These are phyloP conservation scores for Plantago elongata DNA, from an alignment of 257 asterid species.

Conservation along the genomic window DNA sequence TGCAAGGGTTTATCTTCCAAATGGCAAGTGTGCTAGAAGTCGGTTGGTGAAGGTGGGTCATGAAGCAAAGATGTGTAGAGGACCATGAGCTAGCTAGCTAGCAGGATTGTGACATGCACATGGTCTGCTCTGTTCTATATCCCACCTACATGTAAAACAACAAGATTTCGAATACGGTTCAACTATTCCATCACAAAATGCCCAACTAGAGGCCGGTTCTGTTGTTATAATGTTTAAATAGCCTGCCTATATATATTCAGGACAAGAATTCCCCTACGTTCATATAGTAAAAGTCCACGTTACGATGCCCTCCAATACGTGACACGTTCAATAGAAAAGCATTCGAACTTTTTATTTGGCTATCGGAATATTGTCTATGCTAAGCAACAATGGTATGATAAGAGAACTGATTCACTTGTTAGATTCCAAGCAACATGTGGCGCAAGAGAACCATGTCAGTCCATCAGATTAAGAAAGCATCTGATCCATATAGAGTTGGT, in stretches of 20 bases:
- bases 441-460: slow-evolving; percentile 2
- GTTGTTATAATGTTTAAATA: too few relatives aligned
- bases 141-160: slow-evolving; percentile 2
- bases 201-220: neutral
- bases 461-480: neutral
- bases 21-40: slow-evolving; percentile 8
- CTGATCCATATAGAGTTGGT: neutral
- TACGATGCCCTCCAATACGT: neutral
- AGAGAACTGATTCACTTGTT: slow-evolving; percentile 1
- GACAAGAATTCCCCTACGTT: neutral
- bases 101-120: slow-evolving; percentile 37
- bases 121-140: slow-evolving; percentile 19
- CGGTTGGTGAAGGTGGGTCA: slow-evolving; percentile 11
- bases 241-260: too few relatives aligned
- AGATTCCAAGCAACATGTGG: slow-evolving; percentile 7
- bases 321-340: neutral
- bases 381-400: neutral
- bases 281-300: neutral
- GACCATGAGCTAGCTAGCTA: slow-evolving; percentile 15
- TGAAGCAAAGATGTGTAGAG: slow-evolving; percentile 5
- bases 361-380: neutral
- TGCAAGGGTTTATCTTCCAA: neutral
- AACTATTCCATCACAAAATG: neutral
- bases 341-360: neutral
- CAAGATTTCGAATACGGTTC: neutral